Evolutionary conservation across 2,329 filamentous ascomycete genomes (phyloP).

Genomic region (Xylariaceae sp.): DNA sequence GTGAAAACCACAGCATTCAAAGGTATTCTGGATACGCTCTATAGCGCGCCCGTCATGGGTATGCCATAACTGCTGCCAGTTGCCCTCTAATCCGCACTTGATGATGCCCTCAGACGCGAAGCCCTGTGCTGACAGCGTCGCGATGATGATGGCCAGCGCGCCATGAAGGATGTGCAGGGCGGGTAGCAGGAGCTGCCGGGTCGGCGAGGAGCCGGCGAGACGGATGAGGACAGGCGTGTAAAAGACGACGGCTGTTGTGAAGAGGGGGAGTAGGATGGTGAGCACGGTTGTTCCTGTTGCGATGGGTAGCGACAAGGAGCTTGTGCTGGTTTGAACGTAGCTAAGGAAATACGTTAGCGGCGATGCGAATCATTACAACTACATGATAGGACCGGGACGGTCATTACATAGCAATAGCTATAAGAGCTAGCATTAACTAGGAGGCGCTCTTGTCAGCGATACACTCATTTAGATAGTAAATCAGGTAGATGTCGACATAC

Average conservation of each 20-base stretch:
- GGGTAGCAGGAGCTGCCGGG: conserved; percentile 29
- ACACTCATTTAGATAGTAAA: background rate
- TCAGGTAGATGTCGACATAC: background rate
- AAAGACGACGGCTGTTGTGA: conserved; percentile 28
- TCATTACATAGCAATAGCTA: conserved; percentile 19
- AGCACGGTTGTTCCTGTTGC: conserved; percentile 28
- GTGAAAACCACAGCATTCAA: conserved; percentile 62
- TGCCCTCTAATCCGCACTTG: conserved; percentile 50
- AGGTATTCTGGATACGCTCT: conserved; percentile 57
- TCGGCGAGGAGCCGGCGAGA: conserved; percentile 2
- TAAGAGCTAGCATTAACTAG: conserved; percentile 18
- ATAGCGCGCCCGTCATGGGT: conserved; percentile 47
- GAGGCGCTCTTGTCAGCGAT: conserved; percentile 4
- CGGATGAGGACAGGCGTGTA: conserved; percentile 20
- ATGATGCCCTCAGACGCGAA: conserved; percentile 32
- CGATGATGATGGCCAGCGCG: conserved; percentile 40
- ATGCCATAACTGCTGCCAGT: conserved; percentile 52
- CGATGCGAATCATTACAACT: background rate
- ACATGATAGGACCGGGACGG: background rate
- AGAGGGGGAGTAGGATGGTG: conserved; percentile 29
- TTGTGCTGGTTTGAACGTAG: conserved; percentile 29
- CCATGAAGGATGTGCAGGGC: conserved; percentile 40
- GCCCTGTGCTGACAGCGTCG: conserved; percentile 37
- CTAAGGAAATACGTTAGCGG: conserved; percentile 18
- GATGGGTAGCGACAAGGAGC: conserved; percentile 29